These are phyloP conservation scores for Vigna unguiculata DNA, from an alignment of 306 rosid genomes.

Conservation along the genomic window DNA sequence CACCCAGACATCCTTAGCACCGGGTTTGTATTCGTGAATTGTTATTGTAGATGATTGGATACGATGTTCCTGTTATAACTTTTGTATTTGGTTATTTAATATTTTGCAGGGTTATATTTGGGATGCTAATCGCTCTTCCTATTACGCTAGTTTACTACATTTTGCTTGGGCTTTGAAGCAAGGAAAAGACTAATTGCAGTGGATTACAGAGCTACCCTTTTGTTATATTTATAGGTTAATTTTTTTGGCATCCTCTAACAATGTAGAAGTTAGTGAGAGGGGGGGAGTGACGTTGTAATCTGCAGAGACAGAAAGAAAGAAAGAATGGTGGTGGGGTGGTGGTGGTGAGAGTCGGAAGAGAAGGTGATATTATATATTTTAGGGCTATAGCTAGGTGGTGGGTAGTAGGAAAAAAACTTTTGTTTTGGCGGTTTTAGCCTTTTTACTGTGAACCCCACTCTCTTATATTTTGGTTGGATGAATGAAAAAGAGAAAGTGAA, in stretches of 20 bases:
- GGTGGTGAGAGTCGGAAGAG: conserved; percentile 6
- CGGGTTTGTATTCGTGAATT: conserved; percentile 54
- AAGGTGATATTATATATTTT: not conserved
- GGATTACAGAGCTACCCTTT: conserved; percentile 28
- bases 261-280: conserved; percentile 42
- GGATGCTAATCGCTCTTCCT: conserved; percentile 85
- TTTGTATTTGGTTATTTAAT: conserved; percentile 11
- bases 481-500: conserved; percentile 50
- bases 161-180: conserved; percentile 76
- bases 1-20: conserved; percentile 93
- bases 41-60: not conserved
- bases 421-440: conserved; percentile 39
- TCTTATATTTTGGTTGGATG: conserved; percentile 30
- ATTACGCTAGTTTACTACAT: conserved; percentile 81
- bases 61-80: not conserved
- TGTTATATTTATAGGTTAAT: conserved; percentile 33
- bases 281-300: conserved; percentile 27
- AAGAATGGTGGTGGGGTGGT: not conserved
- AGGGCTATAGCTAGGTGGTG: not conserved
- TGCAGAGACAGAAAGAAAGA: not conserved
- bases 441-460: conserved; percentile 41
- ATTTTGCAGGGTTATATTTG: conserved; percentile 79
- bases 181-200: conserved; percentile 41
- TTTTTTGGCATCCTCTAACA: conserved; percentile 55
- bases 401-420: conserved; percentile 8